Evolutionary conservation across 345 rosid species (phyloP).

Genomic region (Leavenworthia alabamica): DNA sequence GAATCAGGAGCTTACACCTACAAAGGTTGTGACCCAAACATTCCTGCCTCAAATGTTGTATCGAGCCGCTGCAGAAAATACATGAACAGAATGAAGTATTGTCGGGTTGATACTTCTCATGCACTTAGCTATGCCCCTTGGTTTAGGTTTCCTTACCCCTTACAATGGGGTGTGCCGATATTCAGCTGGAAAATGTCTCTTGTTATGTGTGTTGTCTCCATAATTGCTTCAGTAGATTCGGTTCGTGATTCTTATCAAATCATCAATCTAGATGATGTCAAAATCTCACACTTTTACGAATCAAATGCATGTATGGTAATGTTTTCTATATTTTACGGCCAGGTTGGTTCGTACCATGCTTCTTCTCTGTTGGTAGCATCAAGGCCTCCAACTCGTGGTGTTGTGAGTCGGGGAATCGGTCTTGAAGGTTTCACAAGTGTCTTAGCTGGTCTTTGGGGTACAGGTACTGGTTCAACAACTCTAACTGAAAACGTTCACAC

Average conservation of each 20-base stretch:
- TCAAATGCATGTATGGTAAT: not conserved
- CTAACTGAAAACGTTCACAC: conserved; percentile 97
- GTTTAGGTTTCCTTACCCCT: conserved; percentile 96
- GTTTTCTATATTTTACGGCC: not conserved
- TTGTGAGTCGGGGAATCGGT: conserved; percentile 90
- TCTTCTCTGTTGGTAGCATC: conserved; percentile 84
- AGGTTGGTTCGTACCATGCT: conserved; percentile 98
- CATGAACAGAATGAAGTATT: conserved; percentile 68
- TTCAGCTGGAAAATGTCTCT: conserved; percentile 86
- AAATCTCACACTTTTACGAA: not conserved
- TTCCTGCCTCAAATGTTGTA: conserved; percentile 71
- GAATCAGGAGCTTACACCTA: conserved; percentile 74
- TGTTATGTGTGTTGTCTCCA: conserved; percentile 80
- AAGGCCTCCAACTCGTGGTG: conserved; percentile 88
- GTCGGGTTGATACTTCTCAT: conserved; percentile 82
- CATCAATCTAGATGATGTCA: not conserved
- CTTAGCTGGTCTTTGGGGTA: conserved; percentile 98
- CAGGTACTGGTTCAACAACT: conserved; percentile 91
- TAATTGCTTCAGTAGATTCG: conserved; percentile 86
- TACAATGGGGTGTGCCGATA: conserved; percentile 97
- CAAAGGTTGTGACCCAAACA: conserved; percentile 71
- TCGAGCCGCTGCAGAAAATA: conserved; percentile 86
- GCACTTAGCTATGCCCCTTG: conserved; percentile 83
- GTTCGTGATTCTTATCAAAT: conserved; percentile 43
- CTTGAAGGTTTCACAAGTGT: conserved; percentile 86